phyloP scores from a whole-genome alignment of 2,329 filamentous ascomycete genomes.

The Fusarium incarnatum region DNA sequence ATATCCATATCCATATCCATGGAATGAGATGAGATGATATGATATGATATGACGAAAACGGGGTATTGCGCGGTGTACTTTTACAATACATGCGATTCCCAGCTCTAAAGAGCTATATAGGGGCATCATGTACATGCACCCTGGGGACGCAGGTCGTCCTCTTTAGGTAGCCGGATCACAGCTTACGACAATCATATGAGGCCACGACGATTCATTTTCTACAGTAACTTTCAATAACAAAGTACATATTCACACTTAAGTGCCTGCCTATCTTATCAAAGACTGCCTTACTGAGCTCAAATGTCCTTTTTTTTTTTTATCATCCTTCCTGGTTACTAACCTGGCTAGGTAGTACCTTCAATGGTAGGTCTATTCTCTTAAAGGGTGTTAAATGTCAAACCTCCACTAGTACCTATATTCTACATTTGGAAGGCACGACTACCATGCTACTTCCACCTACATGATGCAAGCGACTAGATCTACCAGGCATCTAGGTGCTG shows the following conservation, averaged over 20 bases:
- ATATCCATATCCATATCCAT: background rate
- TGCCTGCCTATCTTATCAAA: background rate
- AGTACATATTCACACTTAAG: background rate
- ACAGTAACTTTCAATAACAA: background rate
- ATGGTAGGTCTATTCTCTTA: background rate
- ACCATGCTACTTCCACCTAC: background rate
- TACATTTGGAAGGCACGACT: background rate
- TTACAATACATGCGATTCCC: constrained; percentile 14
- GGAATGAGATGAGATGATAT: background rate
- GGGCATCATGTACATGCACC: constrained; percentile 8
- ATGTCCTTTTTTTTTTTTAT: background rate
- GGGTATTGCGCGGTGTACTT: constrained; percentile 16
- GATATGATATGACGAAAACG: constrained; percentile 6
- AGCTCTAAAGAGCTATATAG: constrained; percentile 11
- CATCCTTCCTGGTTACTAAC: background rate
- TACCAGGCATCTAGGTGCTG: no score
- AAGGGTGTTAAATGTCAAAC: background rate
- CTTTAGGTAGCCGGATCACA: constrained; percentile 23
- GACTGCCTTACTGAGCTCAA: background rate
- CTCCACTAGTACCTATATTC: background rate
- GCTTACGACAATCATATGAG: constrained; percentile 37
- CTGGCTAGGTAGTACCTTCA: background rate
- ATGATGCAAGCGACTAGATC: background rate
- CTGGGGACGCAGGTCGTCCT: constrained; percentile 30
- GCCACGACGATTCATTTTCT: constrained; percentile 23